Evolutionary conservation across 2,329 filamentous ascomycete genomes (phyloP).

Genomic region (Calonectria crousiana): DNA sequence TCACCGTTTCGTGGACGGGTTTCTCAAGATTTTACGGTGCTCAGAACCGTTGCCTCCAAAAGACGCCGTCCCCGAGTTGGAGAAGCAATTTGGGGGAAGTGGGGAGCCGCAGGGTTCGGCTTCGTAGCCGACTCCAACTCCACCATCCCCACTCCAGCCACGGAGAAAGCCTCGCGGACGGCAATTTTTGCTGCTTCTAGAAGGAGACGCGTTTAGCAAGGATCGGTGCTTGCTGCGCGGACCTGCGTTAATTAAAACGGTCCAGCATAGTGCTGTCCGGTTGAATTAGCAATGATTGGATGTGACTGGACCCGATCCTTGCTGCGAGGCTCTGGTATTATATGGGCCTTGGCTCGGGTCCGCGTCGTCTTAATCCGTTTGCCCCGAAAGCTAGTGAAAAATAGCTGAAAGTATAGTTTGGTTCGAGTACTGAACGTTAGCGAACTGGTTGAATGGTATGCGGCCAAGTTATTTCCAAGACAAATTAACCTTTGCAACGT

Average conservation of each 20-base stretch:
- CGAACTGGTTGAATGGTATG: background rate
- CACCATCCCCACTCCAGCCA: background rate
- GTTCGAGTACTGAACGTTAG: background rate
- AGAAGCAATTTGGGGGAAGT: background rate
- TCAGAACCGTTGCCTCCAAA: background rate
- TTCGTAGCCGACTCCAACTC: background rate
- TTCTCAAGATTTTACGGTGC: background rate
- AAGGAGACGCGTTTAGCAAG: background rate
- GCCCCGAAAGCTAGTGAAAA: background rate
- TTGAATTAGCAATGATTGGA: background rate
- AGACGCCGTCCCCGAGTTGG: background rate
- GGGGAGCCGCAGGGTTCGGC: background rate
- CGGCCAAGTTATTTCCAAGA: background rate
- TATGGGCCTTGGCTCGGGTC: background rate
- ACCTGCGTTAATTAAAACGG: background rate
- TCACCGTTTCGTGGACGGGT: background rate
- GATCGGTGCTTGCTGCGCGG: background rate
- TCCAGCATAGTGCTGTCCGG: background rate
- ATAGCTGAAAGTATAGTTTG: background rate
- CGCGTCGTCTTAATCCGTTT: background rate
- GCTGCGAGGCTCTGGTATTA: background rate
- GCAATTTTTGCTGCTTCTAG: slow-evolving; percentile 5
- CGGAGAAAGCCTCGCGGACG: background rate
- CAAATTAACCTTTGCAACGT: background rate
- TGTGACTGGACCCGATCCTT: background rate